phyloP scores from a whole-genome alignment of 805 yeast genomes.

The Trichomonascus vanleenenianus region DNA sequence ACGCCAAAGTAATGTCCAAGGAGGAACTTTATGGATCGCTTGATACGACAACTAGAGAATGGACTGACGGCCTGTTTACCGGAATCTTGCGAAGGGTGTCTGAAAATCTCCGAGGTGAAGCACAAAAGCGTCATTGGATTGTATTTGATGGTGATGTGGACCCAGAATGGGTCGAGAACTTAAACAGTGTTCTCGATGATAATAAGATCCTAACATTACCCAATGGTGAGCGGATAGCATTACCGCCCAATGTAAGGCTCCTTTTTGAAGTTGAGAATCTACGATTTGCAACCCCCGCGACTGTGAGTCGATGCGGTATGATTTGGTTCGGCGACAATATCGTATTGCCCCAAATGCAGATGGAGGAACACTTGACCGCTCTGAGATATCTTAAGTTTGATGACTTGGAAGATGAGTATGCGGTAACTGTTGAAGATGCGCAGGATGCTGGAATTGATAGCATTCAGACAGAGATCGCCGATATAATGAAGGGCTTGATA shows the following conservation, averaged over 20 bases:
- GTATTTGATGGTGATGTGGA: conserved; percentile 90
- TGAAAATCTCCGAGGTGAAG: conserved; percentile 53
- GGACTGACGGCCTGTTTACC: conserved; percentile 86
- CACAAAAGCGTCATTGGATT: conserved; percentile 54
- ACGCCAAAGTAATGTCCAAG: conserved; percentile 70
- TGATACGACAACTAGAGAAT: conserved; percentile 74
- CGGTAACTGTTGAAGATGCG: not conserved
- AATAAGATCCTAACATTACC: conserved; percentile 76
- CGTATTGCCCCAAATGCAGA: conserved; percentile 19
- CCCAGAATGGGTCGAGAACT: conserved; percentile 87
- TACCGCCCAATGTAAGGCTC: conserved; percentile 57
- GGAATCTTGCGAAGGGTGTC: conserved; percentile 50
- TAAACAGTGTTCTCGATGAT: conserved; percentile 88
- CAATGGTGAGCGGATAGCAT: conserved; percentile 72
- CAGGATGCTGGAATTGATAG: not conserved
- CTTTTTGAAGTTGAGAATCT: conserved; percentile 72
- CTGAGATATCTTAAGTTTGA: conserved; percentile 12
- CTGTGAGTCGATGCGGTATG: conserved; percentile 88
- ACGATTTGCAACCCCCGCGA: conserved; percentile 74
- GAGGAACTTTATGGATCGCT: conserved; percentile 59
- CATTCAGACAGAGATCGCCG: conserved; percentile 11
- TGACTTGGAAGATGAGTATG: conserved; percentile 16
- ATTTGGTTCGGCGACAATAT: conserved; percentile 51
- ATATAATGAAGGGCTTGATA: not conserved
- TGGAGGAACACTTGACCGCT: conserved; percentile 19